Percentiles rank a stretch among this genome's conserved stretches.
Conservation (phyloP, 2,329 filamentous ascomycete species). For the Pseudocercospora macadamiae region DNA sequence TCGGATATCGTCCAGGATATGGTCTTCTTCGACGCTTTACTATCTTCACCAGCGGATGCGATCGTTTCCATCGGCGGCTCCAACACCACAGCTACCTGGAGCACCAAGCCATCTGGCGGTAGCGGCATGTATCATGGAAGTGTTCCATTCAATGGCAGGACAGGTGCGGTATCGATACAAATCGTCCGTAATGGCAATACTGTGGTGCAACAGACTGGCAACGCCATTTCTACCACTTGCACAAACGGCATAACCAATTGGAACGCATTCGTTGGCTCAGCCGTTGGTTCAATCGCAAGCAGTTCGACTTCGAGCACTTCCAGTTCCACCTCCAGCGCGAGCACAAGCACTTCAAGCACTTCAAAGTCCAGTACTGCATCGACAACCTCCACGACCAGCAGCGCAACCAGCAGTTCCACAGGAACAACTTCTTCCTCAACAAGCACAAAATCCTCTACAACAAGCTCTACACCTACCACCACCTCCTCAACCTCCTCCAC, state of each 20-base stretch:
- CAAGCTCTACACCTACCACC: neutral
- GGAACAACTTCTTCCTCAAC: conserved; percentile 10
- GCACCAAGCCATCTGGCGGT: conserved; percentile 16
- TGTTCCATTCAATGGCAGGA: conserved; percentile 41
- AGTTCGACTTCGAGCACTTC: conserved; percentile 4
- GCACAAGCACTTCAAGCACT: neutral
- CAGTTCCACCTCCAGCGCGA: neutral
- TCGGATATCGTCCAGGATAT: conserved; percentile 46
- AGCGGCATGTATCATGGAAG: conserved; percentile 26
- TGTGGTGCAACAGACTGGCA: conserved; percentile 39
- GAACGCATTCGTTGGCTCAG: conserved; percentile 28
- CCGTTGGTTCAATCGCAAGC: conserved; percentile 1
- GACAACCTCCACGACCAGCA: neutral
- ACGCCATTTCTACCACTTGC: conserved; percentile 39
- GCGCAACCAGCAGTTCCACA: neutral
- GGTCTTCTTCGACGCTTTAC: conserved; percentile 48
- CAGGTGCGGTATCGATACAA: conserved; percentile 44
- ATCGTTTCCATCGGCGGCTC: conserved; percentile 43
- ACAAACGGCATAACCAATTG: conserved; percentile 26
- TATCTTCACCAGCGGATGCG: conserved; percentile 36
- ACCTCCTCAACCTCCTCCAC: neutral
- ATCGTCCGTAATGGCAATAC: conserved; percentile 36
- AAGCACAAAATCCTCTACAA: conserved; percentile 3
- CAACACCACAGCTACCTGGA: conserved; percentile 31
- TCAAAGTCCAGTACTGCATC: neutral